Conservation (phyloP, 768 basidiomycete species). For the Tricholoma flavovirens region DNA sequence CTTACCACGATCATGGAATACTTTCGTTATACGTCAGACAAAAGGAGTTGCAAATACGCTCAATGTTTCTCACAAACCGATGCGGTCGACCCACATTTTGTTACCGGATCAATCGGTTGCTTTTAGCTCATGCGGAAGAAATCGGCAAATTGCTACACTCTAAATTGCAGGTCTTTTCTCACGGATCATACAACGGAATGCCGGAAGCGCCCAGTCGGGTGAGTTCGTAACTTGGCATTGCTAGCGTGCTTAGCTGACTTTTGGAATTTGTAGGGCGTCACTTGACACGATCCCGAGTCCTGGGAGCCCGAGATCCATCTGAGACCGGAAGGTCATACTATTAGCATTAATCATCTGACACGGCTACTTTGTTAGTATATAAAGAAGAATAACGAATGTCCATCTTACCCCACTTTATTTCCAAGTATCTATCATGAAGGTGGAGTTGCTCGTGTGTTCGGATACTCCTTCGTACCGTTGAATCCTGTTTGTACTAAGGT, state of each 20-base stretch:
- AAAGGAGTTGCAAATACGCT: too few relatives aligned
- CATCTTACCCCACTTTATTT: background rate
- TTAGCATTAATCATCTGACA: constrained; percentile 9
- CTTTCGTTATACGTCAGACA: too few relatives aligned
- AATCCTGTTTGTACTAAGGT: constrained; percentile 33
- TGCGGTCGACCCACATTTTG: background rate
- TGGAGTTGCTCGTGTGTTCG: constrained; percentile 7
- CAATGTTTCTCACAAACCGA: too few relatives aligned
- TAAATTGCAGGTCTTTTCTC: background rate
- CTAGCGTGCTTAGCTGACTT: constrained; percentile 7
- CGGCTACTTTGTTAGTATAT: background rate
- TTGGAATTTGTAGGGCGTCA: constrained; percentile 8
- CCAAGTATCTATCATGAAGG: constrained; percentile 36
- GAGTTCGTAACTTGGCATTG: background rate
- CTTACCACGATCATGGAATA: too few relatives aligned
- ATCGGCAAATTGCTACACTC: background rate
- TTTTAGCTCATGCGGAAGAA: background rate
- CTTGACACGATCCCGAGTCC: constrained; percentile 9
- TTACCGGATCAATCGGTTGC: background rate
- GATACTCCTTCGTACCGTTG: background rate
- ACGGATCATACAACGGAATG: background rate
- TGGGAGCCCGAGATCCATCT: constrained; percentile 4
- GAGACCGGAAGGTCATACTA: constrained; percentile 7
- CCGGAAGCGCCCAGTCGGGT: background rate
- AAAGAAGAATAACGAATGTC: constrained; percentile 2